Conservation (phyloP, 768 basidiomycete genomes). For the Podaxis carcinomalis region DNA sequence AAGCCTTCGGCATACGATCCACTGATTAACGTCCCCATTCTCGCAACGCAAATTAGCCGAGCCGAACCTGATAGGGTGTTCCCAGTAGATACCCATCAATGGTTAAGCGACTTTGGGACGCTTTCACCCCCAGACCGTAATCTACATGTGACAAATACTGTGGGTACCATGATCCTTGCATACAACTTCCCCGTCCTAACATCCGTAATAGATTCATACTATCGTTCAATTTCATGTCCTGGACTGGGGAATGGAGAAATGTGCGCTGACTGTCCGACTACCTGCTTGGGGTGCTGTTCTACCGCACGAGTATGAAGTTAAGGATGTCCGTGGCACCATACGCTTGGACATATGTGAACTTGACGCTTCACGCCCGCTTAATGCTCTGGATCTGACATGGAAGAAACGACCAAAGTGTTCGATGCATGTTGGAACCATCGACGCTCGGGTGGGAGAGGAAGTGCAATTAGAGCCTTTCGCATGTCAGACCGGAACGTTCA, state of each 20-base stretch:
- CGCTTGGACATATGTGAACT: constrained; percentile 22
- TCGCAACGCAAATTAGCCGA: constrained; percentile 21
- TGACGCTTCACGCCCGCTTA: constrained; percentile 19
- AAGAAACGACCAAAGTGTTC: constrained; percentile 19
- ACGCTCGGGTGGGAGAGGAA: constrained; percentile 22
- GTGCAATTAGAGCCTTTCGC: constrained; percentile 18
- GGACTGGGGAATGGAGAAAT: constrained; percentile 27
- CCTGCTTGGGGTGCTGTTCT: constrained; percentile 18
- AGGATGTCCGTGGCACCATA: constrained; percentile 14
- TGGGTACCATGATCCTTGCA: constrained; percentile 7
- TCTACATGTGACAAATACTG: constrained; percentile 19
- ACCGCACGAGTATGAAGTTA: constrained; percentile 21
- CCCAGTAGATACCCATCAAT: constrained; percentile 22
- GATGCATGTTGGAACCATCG: constrained; percentile 14
- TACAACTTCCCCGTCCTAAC: not conserved
- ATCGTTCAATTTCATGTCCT: constrained; percentile 21
- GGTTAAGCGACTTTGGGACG: constrained; percentile 23
- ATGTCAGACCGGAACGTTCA: constrained; percentile 23
- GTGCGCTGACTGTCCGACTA: constrained; percentile 21
- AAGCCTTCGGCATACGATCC: constrained; percentile 17
- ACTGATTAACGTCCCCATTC: constrained; percentile 21
- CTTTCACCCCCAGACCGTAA: constrained; percentile 24
- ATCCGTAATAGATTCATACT: constrained; percentile 18
- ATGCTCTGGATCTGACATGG: constrained; percentile 20
- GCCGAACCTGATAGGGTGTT: constrained; percentile 18